These are phyloP conservation scores for Ogataea chonburiensis DNA, from an alignment of 805 yeast species.

Conservation along the genomic window DNA sequence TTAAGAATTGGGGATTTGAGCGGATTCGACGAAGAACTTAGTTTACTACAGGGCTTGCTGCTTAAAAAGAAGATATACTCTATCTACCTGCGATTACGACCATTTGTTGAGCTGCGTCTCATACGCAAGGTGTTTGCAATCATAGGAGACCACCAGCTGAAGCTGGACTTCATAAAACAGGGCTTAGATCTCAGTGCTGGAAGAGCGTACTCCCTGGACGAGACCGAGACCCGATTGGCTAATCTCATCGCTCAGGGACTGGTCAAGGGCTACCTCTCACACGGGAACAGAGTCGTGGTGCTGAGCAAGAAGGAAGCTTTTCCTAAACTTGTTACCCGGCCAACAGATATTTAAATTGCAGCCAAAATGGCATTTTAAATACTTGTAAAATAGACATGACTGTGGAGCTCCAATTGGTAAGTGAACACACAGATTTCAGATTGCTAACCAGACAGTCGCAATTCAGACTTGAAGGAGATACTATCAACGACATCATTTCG, in stretches of 20 bases:
- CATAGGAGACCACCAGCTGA: constrained; percentile 28
- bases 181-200: constrained; percentile 19
- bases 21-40: constrained; percentile 46
- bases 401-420: constrained; percentile 26
- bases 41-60: constrained; percentile 46
- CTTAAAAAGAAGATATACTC: constrained; percentile 61
- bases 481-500: constrained; percentile 60
- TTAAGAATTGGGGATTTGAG: constrained; percentile 54
- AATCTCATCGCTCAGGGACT: constrained; percentile 56
- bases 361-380: constrained; percentile 9
- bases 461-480: constrained; percentile 59
- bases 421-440: constrained; percentile 3
- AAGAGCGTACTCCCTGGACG: constrained; percentile 40
- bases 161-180: constrained; percentile 10
- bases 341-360: constrained; percentile 6
- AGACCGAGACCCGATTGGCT: constrained; percentile 69
- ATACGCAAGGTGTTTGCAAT: constrained; percentile 40
- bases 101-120: constrained; percentile 49
- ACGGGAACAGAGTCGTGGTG: constrained; percentile 69
- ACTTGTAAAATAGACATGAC: constrained; percentile 19
- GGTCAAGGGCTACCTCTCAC: constrained; percentile 81
- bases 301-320: constrained; percentile 74
- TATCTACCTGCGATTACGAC: constrained; percentile 51
- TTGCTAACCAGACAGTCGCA: constrained; percentile 25
- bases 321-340: constrained; percentile 42